Evolutionary conservation across 768 basidiomycete species (phyloP).

Genomic region (Agrocybe praecox): DNA sequence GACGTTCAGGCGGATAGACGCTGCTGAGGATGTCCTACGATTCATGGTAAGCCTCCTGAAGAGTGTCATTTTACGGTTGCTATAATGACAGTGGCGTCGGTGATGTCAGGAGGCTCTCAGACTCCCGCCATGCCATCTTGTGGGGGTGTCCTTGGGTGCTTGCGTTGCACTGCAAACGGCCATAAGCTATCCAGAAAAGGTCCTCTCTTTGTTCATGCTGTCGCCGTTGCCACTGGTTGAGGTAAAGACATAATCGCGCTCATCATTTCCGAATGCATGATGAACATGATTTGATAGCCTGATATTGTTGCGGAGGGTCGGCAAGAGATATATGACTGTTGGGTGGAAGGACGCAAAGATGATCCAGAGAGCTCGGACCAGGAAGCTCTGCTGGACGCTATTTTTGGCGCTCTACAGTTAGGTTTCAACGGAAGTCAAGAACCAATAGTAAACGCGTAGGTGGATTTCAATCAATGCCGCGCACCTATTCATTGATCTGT

Average conservation of each 20-base stretch:
- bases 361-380: constrained; percentile 22
- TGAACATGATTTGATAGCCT: constrained; percentile 24
- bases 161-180: constrained; percentile 34
- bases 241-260: constrained; percentile 18
- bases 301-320: constrained; percentile 32
- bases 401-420: constrained; percentile 32
- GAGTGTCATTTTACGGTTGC: neutral
- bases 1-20: constrained; percentile 27
- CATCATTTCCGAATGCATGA: neutral
- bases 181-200: constrained; percentile 32
- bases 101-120: constrained; percentile 32
- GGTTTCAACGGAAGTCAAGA: constrained; percentile 28
- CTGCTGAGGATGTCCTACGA: constrained; percentile 34
- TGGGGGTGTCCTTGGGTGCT: constrained; percentile 38
- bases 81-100: neutral
- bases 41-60: constrained; percentile 32
- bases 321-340: constrained; percentile 34
- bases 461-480: neutral
- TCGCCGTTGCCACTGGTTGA: constrained; percentile 37
- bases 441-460: constrained; percentile 26
- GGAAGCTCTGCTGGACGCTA: constrained; percentile 24
- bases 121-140: constrained; percentile 39
- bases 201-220: constrained; percentile 35
- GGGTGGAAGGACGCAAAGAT: constrained; percentile 25
- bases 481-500: neutral